Conservation (phyloP, 1,139 yeast species). For the Meyerozyma smithsonii region DNA sequence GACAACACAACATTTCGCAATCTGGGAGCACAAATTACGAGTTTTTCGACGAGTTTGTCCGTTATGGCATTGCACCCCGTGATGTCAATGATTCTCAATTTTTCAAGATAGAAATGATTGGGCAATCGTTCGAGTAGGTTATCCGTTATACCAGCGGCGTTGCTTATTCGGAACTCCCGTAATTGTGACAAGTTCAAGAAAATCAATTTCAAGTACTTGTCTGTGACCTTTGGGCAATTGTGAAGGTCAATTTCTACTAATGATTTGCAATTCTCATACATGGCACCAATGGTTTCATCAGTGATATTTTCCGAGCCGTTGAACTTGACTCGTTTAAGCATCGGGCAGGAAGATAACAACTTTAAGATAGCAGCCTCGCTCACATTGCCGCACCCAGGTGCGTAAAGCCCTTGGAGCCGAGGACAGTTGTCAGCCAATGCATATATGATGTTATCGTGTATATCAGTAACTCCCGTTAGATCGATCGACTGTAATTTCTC, state of each 20-base stretch:
- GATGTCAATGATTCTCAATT: slow-evolving; percentile 75
- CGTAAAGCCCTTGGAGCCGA: slow-evolving; percentile 83
- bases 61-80: slow-evolving; percentile 82
- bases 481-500: slow-evolving; percentile 79
- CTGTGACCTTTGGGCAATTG: slow-evolving; percentile 72
- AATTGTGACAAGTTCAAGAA: slow-evolving; percentile 63
- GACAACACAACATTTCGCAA: slow-evolving; percentile 84
- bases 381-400: slow-evolving; percentile 74
- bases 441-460: slow-evolving; percentile 61
- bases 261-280: slow-evolving; percentile 68
- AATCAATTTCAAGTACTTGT: slow-evolving; percentile 54
- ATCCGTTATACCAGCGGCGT: slow-evolving; percentile 68
- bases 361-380: slow-evolving; percentile 60
- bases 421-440: slow-evolving; percentile 72
- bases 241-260: slow-evolving; percentile 89
- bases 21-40: slow-evolving; percentile 77
- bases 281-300: slow-evolving; percentile 58
- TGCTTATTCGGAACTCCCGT: slow-evolving; percentile 79
- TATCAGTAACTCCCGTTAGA: slow-evolving; percentile 73
- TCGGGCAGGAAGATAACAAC: slow-evolving; percentile 61
- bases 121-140: slow-evolving; percentile 48
- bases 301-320: slow-evolving; percentile 67
- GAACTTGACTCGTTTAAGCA: slow-evolving; percentile 78
- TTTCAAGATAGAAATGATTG: slow-evolving; percentile 37
- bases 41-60: slow-evolving; percentile 69